phyloP scores from a whole-genome alignment of 306 rosid genomes.

The Heteromeles arbutifolia region DNA sequence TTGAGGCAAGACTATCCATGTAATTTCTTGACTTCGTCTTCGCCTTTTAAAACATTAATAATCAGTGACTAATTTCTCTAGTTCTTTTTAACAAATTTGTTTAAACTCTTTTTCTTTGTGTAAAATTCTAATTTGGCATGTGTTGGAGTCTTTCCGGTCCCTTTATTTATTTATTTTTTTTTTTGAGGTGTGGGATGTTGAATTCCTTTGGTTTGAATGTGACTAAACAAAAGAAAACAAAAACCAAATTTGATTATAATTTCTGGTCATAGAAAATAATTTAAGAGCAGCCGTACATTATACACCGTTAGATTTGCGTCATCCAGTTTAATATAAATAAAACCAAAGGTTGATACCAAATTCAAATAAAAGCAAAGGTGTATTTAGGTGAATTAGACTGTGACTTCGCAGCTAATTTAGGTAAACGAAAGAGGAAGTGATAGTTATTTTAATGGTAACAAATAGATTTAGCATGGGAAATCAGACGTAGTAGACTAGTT shows the following conservation, averaged over 20 bases:
- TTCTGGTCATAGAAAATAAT: neutral
- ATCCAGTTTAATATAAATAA: too few species aligned
- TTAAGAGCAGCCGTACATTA: neutral
- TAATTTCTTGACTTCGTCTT: too few species aligned
- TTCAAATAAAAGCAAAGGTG: neutral
- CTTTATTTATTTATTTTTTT: neutral
- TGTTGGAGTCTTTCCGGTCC: neutral
- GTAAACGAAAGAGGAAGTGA: neutral
- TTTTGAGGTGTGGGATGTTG: neutral
- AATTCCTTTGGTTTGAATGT: neutral
- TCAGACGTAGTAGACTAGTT: too few species aligned
- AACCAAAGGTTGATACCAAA: neutral
- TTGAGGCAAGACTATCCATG: too few species aligned
- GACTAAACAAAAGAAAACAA: neutral
- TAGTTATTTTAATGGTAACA: neutral
- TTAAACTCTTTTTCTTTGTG: too few species aligned
- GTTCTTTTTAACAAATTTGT: too few species aligned
- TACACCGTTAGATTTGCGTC: neutral
- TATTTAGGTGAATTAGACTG: conserved; percentile 18
- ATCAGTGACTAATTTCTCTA: too few species aligned
- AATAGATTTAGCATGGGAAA: neutral
- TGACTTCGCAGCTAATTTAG: conserved; percentile 23
- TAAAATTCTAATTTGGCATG: neutral
- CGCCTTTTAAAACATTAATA: too few species aligned
- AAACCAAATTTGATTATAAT: neutral